Base-by-base conservation (phyloP, 345 rosid species). In the Passiflora organensis region DNA sequence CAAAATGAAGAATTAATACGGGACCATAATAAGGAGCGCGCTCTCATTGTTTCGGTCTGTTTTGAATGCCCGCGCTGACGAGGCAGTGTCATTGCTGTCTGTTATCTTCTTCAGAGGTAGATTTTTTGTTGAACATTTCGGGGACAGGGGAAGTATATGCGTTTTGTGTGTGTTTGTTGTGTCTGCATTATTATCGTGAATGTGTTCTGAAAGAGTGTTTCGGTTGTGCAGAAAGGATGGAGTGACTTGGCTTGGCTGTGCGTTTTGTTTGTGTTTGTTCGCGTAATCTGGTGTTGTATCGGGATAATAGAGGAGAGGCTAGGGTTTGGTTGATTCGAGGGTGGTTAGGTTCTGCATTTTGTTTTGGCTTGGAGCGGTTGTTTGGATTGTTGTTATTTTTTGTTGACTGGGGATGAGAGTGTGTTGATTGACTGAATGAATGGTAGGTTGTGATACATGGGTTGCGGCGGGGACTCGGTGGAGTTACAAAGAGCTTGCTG, bases 301-400 rank as follows among this genome's bases (percentile, higher is more conserved):
- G 44, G 13, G 20, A 44, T 13, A 13, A 19, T 15, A 51, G 28
- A 28, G 43, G 56, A 58, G 43, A 28, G 22, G 21, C 25, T 50
- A 62, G 64, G 51, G 56, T 51, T 69, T 64, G 59, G 34, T 66
- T 22, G 13, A 25, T 13, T 23, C 5, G 66, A 64, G 37, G 72
- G 63, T 55, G 66, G 22, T n/a, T 68, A 53, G 68, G 49, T 62
- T 69, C 50, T 64, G 76, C 66, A 54, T 75, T 77, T 59, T 50
- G 14, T 69, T 45, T 52, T 37, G 58, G 32, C 25, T 43, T 51
- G 18, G 25, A n/a, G 65, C 59, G 44, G 47, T 54, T 15, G 32
- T 32, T 66, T n/a, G n/a, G n/a, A n/a, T n/a, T n/a, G n/a, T n/a
- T n/a, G n/a, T n/a, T n/a, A n/a, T n/a, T n/a, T n/a, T n/a, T n/a